Evolutionary conservation across 2,329 filamentous ascomycete genomes (phyloP), one percentile per base, ranked within the genome.

Genomic region (Stagonosporopsis vannaccii): DNA sequence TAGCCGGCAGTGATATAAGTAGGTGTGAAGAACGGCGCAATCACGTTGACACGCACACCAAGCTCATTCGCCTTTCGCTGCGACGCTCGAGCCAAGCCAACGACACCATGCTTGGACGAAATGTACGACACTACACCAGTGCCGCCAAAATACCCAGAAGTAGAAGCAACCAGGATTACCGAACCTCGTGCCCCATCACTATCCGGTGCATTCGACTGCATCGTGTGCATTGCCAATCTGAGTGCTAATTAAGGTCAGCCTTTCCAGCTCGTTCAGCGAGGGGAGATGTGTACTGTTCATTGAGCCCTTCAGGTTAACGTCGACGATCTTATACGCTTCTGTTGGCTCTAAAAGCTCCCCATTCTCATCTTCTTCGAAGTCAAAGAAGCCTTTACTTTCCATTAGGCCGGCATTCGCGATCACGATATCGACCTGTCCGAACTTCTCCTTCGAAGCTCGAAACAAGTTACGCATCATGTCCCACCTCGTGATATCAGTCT

Each of bases 21-120:
- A 3, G 79, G 77, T 0, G 80, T 82, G 11, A 80, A 74, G 66
- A 80, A 83, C 1, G 81, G 80, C 8, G 79, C 80, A n/a, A 82
- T 70, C 4, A 76, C 78, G 59, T 82, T 82, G 17, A 78, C 72
- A 12, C 79, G 67, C 4, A 82, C 72, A 13, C 69, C 65, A 22
- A 76, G 68, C 39, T 71, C 61, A 2, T 65, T 58, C 1, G 79
- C 76, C 12, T 63, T 65, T 2, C 47, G 39, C 56, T 80, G 77
- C 8, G 73, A 77, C 4, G 75, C 66, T 2, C 79, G 73, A 5
- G 76, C 65, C 1, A 80, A 66, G 0, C 78, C 78, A 0, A 79
- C 64, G 2, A 79, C 66, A 1, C 75, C 78, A 40, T 80, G 78
- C 55, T 80, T 80, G 1, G 78, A 79, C 0, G 78, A 64, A n/a